Conservation (phyloP, 2,329 filamentous ascomycete genomes). For the Cordyceps farinosa region DNA sequence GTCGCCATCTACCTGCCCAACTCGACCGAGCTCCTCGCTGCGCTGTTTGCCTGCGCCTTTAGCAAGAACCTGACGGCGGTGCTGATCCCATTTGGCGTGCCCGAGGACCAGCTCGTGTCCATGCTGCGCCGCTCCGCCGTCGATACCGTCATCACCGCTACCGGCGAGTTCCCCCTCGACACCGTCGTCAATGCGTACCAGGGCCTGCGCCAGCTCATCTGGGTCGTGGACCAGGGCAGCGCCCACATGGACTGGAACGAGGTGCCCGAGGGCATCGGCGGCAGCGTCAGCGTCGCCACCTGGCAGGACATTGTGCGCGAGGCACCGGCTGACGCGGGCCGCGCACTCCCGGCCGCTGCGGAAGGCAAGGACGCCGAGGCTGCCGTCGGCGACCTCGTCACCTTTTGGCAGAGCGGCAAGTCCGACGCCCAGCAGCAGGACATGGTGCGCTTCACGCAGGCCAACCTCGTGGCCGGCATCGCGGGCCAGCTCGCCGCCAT, state of each 20-base stretch:
- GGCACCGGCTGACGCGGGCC: slow-evolving; percentile 52
- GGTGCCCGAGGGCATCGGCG: slow-evolving; percentile 71
- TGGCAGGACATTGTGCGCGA: slow-evolving; percentile 89
- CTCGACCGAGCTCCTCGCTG: slow-evolving; percentile 79
- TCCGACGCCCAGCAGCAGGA: slow-evolving; percentile 51
- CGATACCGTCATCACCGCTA: slow-evolving; percentile 78
- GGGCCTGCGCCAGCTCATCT: slow-evolving; percentile 73
- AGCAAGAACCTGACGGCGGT: slow-evolving; percentile 77
- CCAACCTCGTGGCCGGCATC: slow-evolving; percentile 83
- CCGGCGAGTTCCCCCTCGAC: slow-evolving; percentile 81
- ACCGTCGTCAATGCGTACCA: slow-evolving; percentile 65
- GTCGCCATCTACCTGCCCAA: slow-evolving; percentile 92
- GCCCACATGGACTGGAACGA: slow-evolving; percentile 95
- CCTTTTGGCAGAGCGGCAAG: slow-evolving; percentile 60
- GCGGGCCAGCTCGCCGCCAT: slow-evolving; percentile 73
- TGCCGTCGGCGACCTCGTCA: slow-evolving; percentile 49
- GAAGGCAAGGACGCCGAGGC: slow-evolving; percentile 43
- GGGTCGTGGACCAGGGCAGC: slow-evolving; percentile 89
- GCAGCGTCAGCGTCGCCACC: slow-evolving; percentile 75
- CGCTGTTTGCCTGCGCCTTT: slow-evolving; percentile 85
- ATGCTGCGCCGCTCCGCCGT: slow-evolving; percentile 71
- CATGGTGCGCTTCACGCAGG: slow-evolving; percentile 76
- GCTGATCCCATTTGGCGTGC: slow-evolving; percentile 77
- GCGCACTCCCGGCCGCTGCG: slow-evolving; percentile 62
- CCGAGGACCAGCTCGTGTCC: slow-evolving; percentile 63